A percentile compares a stretch with the other conserved stretches of the same genome.
phyloP scores from a whole-genome alignment of 225 moss, liverwort and hornwort genomes.

The Marchantia polymorpha region DNA sequence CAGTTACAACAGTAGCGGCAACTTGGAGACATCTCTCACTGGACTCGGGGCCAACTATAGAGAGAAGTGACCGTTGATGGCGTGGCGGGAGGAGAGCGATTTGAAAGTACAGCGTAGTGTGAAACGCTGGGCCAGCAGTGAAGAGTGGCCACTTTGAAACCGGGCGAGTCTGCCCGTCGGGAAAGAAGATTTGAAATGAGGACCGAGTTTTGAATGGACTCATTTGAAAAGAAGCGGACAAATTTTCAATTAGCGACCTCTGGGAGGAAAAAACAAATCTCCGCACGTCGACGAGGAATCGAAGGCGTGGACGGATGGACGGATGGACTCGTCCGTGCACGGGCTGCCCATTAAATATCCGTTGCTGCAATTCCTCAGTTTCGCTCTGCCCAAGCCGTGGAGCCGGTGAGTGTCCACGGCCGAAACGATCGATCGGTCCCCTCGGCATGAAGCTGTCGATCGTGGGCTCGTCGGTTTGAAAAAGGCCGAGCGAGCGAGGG shows the following conservation, averaged over 20 bases:
- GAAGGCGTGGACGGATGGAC: not conserved
- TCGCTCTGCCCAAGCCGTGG: not conserved
- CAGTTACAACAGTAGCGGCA: too few relatives aligned
- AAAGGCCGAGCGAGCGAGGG: not conserved
- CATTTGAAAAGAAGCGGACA: constrained; percentile 14
- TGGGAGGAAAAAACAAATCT: not conserved
- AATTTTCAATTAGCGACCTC: not conserved
- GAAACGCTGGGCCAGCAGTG: not conserved
- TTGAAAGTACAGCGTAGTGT: not conserved
- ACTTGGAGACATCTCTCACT: too few relatives aligned
- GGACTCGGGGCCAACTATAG: not conserved
- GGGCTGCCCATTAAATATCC: not conserved
- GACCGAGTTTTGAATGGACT: not conserved
- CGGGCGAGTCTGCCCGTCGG: not conserved
- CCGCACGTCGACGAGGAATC: not conserved
- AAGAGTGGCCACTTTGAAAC: not conserved
- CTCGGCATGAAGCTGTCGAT: too few relatives aligned
- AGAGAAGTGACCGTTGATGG: constrained; percentile 15
- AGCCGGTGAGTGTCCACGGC: not conserved
- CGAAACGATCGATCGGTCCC: not conserved
- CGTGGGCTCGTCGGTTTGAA: not conserved
- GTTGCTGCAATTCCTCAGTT: not conserved
- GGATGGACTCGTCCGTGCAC: not conserved
- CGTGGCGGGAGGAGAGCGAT: constrained; percentile 15
- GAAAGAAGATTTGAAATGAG: not conserved